Conservation (phyloP, 768 basidiomycete genomes). For the Podaxis carcinomalis region DNA sequence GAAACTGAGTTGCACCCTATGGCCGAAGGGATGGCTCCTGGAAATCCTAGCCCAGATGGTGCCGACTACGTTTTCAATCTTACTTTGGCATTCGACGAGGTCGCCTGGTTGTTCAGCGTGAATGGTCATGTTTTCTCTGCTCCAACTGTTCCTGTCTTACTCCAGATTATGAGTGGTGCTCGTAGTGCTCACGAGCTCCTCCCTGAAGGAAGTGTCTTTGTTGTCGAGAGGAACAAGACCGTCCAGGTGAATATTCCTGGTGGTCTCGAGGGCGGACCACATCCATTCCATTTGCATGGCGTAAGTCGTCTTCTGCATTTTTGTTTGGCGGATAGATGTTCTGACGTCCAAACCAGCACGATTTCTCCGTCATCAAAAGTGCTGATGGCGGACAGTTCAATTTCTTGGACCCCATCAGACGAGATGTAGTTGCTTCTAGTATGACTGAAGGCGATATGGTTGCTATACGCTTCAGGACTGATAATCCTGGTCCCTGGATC, state of each 20-base stretch:
- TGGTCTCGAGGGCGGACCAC: slow-evolving; percentile 17
- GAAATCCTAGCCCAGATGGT: slow-evolving; percentile 15
- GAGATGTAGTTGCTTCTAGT: slow-evolving; percentile 52
- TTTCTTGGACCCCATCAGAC: slow-evolving; percentile 47
- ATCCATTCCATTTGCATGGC: slow-evolving; percentile 46
- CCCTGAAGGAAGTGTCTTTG: slow-evolving; percentile 36
- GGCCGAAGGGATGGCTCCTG: slow-evolving; percentile 18
- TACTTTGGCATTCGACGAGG: slow-evolving; percentile 13
- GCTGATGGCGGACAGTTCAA: slow-evolving; percentile 35
- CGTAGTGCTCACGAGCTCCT: slow-evolving; percentile 36
- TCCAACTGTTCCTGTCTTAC: slow-evolving; percentile 41
- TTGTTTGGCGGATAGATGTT: neutral
- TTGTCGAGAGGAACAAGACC: slow-evolving; percentile 39
- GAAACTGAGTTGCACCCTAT: slow-evolving; percentile 22
- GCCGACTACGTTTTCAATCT: slow-evolving; percentile 22
- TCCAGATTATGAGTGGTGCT: slow-evolving; percentile 47
- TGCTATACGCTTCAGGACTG: slow-evolving; percentile 46
- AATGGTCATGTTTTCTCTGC: slow-evolving; percentile 9
- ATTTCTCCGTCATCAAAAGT: slow-evolving; percentile 38
- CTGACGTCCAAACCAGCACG: slow-evolving; percentile 18
- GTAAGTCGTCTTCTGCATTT: slow-evolving; percentile 22
- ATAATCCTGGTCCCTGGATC: slow-evolving; percentile 50
- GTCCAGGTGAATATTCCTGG: slow-evolving; percentile 47
- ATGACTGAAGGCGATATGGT: slow-evolving; percentile 30
- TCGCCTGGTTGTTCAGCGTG: slow-evolving; percentile 6